phyloP scores from a whole-genome alignment of 176 grass and related monocot genomes.

The Triticum urartu region DNA sequence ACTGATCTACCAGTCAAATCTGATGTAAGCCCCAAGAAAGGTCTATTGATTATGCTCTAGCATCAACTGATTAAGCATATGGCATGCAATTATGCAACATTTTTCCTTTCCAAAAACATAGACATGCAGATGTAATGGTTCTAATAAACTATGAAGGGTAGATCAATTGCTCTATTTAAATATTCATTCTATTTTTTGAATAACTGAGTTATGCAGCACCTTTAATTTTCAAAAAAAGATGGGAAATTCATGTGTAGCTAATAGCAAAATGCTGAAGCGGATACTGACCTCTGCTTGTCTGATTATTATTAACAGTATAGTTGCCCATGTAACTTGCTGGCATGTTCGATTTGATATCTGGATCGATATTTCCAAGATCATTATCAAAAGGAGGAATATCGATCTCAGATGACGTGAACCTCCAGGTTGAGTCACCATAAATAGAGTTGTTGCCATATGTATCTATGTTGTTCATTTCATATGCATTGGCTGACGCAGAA shows the following conservation, averaged over 20 bases:
- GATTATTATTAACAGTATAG: slow-evolving; percentile 69
- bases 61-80: slow-evolving; percentile 22
- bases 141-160: slow-evolving; percentile 19
- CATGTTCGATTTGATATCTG: slow-evolving; percentile 45
- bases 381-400: slow-evolving; percentile 64
- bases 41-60: neutral
- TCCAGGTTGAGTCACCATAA: slow-evolving; percentile 68
- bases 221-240: neutral
- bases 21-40: neutral
- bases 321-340: slow-evolving; percentile 53
- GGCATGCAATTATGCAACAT: neutral
- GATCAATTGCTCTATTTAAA: neutral
- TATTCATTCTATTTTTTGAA: neutral
- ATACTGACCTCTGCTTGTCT: slow-evolving; percentile 71
- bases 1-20: neutral
- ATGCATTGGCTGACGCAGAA: slow-evolving; percentile 51
- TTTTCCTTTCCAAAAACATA: neutral
- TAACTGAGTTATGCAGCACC: neutral
- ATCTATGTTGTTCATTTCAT: slow-evolving; percentile 49
- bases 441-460: slow-evolving; percentile 58
- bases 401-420: slow-evolving; percentile 58
- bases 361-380: slow-evolving; percentile 62
- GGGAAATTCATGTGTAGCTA: neutral
- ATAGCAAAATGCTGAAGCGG: slow-evolving; percentile 29
- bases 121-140: neutral